Base-by-base conservation (phyloP, 2,329 filamentous ascomycete species). In the Ambrosiella xylebori region DNA sequence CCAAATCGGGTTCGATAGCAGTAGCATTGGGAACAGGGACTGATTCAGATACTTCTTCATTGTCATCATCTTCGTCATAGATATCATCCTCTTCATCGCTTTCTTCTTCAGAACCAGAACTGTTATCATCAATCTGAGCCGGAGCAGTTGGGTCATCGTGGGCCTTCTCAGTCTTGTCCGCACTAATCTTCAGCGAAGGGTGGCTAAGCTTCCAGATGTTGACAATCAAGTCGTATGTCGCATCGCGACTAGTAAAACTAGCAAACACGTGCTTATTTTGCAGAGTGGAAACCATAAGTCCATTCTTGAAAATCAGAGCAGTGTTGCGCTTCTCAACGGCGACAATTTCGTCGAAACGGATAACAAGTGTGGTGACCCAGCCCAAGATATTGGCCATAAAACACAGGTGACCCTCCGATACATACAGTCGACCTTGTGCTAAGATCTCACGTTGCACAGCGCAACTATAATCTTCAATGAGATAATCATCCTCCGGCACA, bases 311-410 rank as follows among this genome's bases (percentile, higher is more conserved):
- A 1, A 98, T 76, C 61, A 98, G 77, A 0, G 93, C 93, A 0
- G 93, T 98, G 67, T 84, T 96, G 69, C 95, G 86, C 73, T 97
- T 97, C 71, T 98, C 93, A 7, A 98, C 86, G 0, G 91, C 89
- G 17, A 97, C 88, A 59, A 98, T 88, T 69, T 98, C 93, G 66
- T 98, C 93, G 68, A 98, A 98, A 69, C 89, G 94, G 74, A 98
- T 95, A 56, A 98, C 91, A 47, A 98, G 75, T 1, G 93, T 98
- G 0, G 93, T 98, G 19, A 94, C 86, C 93, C 93, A 98, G 57
- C 93, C 93, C 52, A 98, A 80, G 63, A 98, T 98, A 68, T 98
- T 98, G 74, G 93, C 97, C 66, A 90, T 96, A 71, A 98, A 98
- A 73, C 93, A 98, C 52, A 98, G 81, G 67, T 98, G 91, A 9